These are phyloP conservation scores for Melanomma pulvis-pyrius DNA, from an alignment of 495 filamentous ascomycete genomes.

Conservation along the genomic window DNA sequence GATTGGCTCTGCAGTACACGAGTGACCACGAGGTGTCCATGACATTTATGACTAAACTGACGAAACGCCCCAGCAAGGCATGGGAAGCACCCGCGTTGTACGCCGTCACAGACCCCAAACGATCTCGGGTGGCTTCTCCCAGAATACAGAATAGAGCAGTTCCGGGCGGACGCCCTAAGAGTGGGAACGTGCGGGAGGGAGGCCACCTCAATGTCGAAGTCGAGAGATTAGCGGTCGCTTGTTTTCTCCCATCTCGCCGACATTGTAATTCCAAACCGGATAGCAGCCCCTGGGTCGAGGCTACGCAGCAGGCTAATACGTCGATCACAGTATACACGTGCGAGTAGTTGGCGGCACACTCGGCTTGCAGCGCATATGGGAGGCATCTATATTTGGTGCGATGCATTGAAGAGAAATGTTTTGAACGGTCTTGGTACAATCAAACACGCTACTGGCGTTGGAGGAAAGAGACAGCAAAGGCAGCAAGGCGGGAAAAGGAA, in stretches of 20 bases:
- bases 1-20: neutral
- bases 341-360: neutral
- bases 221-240: conserved; percentile 1
- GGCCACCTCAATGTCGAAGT: neutral
- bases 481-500: neutral
- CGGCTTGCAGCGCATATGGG: neutral
- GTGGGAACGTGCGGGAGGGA: neutral
- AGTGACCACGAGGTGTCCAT: neutral
- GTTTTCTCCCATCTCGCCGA: neutral
- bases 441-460: neutral
- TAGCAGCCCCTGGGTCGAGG: conserved; percentile 1
- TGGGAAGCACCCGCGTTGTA: neutral
- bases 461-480: neutral
- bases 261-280: neutral
- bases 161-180: neutral
- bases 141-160: neutral
- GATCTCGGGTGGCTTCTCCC: conserved; percentile 1
- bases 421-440: neutral
- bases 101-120: conserved; percentile 3
- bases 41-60: neutral
- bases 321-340: neutral
- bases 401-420: neutral
- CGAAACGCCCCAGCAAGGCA: neutral
- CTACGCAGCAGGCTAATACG: neutral
- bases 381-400: neutral